These are phyloP conservation scores for Acer yangbiense DNA, from an alignment of 345 rosid species.

Conservation along the genomic window DNA sequence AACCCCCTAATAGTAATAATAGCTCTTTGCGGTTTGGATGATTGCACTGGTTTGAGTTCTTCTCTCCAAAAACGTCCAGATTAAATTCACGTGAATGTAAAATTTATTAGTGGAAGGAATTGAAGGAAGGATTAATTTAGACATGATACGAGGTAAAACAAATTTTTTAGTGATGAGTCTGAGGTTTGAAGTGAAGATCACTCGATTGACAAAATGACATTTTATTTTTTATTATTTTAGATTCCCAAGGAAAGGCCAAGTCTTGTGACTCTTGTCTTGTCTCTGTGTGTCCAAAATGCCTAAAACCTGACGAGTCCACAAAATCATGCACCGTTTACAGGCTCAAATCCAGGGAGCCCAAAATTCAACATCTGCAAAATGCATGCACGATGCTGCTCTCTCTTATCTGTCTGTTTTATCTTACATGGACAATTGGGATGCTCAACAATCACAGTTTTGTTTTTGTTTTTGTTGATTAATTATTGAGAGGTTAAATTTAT, in stretches of 20 bases:
- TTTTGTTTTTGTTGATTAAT: not conserved
- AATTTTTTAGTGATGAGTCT: not conserved
- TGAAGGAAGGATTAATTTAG: not conserved
- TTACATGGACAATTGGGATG: not conserved
- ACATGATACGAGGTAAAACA: not conserved
- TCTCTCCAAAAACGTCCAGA: not conserved
- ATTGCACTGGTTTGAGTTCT: too few species aligned
- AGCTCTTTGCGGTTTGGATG: too few species aligned
- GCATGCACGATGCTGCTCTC: not conserved
- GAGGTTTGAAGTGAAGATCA: not conserved
- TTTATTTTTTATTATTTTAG: not conserved
- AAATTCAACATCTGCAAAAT: not conserved
- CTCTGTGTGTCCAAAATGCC: not conserved
- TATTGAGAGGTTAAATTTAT: not conserved
- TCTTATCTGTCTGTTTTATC: not conserved
- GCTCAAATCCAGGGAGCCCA: not conserved
- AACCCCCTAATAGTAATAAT: too few species aligned
- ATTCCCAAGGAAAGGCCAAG: not conserved
- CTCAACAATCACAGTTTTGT: too few species aligned
- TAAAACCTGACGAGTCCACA: not conserved
- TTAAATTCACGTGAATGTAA: not conserved
- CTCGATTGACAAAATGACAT: not conserved
- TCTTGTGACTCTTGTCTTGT: conserved; percentile 9
- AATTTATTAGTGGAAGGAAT: not conserved
- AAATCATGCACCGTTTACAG: not conserved